Evolutionary conservation across 1,139 yeast species (phyloP), one percentile per base, ranked within the genome.

Genomic region (Kodamaea anthophila): DNA sequence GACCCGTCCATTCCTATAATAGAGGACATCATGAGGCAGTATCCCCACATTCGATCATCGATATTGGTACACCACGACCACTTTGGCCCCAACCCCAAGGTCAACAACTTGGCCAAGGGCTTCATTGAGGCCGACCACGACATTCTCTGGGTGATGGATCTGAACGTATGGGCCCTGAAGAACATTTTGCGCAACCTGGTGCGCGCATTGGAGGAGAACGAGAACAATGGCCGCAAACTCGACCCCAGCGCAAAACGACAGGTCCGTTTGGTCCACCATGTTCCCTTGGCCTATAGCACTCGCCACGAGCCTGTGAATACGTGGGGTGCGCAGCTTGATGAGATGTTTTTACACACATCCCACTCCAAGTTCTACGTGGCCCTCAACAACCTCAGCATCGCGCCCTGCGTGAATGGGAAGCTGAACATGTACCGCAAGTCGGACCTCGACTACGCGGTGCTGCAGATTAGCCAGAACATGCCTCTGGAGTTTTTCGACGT

Each of bases 371-470:
- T 86, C 51, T 86, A 86, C 53, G 74, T 80, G 5, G 77, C 85
- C 20, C 74, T 86, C 46, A 86, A 86, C 51, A 73, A 77, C 37
- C 57, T 81, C 10, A 74, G 80, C n/a, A 58, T 84, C 13, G 94
- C 94, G 0, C 94, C 96, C 0, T 86, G 96, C 56, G 94, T 86
- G 29, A 86, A 83, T 63, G 96, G 96, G n/a, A 86, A 87, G 51
- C 82, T 94, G 13, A 86, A 86, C 49, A 47, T 86, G 28, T 86
- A 83, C 51, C 63, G 93, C 13, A 65, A 75, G 28, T 73, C 85
- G 1, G 85, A 75, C 33, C 55, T 86, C 23, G 93, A 84, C 51
- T 43, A 41, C 13, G 78, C 93, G 0, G 86, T 80, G n/a, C 15
- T 9, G 13, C 32, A 27, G 21, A 34, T 34, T 13, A 29, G 31